Conservation (phyloP, 768 basidiomycete genomes). For the Mycena metata region DNA sequence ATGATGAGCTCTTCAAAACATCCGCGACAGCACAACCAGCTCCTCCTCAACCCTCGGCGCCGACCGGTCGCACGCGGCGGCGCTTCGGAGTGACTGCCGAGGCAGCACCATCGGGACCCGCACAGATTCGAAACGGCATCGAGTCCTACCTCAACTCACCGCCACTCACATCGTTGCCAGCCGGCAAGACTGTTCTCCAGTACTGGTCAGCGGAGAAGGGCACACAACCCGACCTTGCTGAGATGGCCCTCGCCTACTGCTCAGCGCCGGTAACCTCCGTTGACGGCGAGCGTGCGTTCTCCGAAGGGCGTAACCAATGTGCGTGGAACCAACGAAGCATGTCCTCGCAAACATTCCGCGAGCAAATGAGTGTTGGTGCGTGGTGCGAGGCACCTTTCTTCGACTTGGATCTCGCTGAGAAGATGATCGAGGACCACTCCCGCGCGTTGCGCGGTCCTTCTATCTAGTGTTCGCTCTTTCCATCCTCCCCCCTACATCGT, state of each 20-base stretch:
- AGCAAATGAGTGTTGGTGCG: conserved; percentile 30
- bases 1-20: conserved; percentile 17
- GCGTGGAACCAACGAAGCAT: conserved; percentile 30
- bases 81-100: not conserved
- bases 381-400: conserved; percentile 30
- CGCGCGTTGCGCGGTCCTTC: not conserved
- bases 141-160: conserved; percentile 13
- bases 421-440: conserved; percentile 2
- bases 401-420: conserved; percentile 12
- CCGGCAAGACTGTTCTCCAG: conserved; percentile 22
- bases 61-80: not conserved
- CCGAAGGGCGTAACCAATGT: conserved; percentile 31
- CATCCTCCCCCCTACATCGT: too few relatives aligned
- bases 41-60: not conserved
- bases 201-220: conserved; percentile 18
- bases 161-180: not conserved
- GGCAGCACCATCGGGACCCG: not conserved
- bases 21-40: not conserved
- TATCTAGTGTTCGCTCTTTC: not conserved
- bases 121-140: conserved; percentile 17
- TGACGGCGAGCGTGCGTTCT: conserved; percentile 31
- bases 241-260: conserved; percentile 28
- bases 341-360: conserved; percentile 33
- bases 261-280: conserved; percentile 29
- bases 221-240: conserved; percentile 17